These are phyloP conservation scores for Fusarium penzigii DNA, from an alignment of 2,329 filamentous ascomycete genomes.

Conservation along the genomic window DNA sequence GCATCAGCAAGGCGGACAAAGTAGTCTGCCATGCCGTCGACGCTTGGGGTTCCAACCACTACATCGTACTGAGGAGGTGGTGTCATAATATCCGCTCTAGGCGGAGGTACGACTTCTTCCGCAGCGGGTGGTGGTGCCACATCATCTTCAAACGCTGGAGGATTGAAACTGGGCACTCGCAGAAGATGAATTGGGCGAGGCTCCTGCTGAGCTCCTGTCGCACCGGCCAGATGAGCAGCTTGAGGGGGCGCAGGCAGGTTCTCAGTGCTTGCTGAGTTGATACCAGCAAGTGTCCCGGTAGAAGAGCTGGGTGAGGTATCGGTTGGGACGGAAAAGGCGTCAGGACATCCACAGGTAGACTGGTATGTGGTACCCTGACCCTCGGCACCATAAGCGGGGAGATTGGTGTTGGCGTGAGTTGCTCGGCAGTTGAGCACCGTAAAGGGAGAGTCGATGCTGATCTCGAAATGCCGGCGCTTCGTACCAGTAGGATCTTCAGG, in stretches of 20 bases:
- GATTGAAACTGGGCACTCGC: conserved; percentile 82
- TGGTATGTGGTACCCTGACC: conserved; percentile 47
- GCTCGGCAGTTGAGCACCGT: conserved; percentile 91
- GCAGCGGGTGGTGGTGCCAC: conserved; percentile 39
- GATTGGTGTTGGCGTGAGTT: conserved; percentile 84
- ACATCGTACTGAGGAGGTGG: conserved; percentile 84
- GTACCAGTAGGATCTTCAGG: conserved; percentile 68
- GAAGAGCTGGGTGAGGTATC: conserved; percentile 71
- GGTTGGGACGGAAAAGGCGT: conserved; percentile 51
- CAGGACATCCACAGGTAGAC: conserved; percentile 55
- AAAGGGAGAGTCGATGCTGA: conserved; percentile 94
- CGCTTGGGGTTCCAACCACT: conserved; percentile 68
- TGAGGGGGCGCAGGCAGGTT: conserved; percentile 52
- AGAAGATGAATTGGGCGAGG: conserved; percentile 81
- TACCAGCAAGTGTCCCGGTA: conserved; percentile 45
- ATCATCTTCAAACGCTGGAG: conserved; percentile 83
- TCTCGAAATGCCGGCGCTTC: conserved; percentile 88
- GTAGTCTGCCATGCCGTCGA: conserved; percentile 79
- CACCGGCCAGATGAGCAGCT: conserved; percentile 50
- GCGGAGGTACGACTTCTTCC: conserved; percentile 22
- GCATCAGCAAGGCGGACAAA: conserved; percentile 78
- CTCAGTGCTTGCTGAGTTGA: conserved; percentile 35
- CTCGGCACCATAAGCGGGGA: conserved; percentile 73
- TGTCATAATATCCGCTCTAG: conserved; percentile 55
- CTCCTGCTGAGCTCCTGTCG: conserved; percentile 34